These are phyloP conservation scores for Pseudogymnoascus sp. DNA, from an alignment of 2,329 filamentous ascomycete genomes.

Conservation along the genomic window DNA sequence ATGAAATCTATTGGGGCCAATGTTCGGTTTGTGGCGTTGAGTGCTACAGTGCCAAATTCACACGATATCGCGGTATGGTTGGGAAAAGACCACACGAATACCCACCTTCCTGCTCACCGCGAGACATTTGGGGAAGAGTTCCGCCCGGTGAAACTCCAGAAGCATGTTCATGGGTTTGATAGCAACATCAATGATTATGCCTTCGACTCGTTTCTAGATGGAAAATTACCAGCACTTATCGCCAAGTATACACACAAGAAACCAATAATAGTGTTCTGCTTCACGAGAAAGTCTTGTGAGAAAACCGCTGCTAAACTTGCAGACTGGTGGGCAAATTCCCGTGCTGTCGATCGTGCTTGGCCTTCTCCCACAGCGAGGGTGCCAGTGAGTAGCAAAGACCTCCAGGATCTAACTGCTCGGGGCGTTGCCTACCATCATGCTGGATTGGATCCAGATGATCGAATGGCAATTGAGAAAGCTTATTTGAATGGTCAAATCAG, in stretches of 20 bases:
- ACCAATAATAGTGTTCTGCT: constrained; percentile 77
- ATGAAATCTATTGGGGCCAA: constrained; percentile 74
- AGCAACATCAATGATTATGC: constrained; percentile 58
- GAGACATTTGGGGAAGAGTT: constrained; percentile 73
- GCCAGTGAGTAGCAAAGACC: constrained; percentile 46
- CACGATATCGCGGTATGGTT: constrained; percentile 74
- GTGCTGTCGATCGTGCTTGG: constrained; percentile 52
- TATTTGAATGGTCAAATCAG: constrained; percentile 64
- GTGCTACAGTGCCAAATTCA: constrained; percentile 76
- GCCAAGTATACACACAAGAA: constrained; percentile 58
- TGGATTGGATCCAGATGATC: constrained; percentile 57
- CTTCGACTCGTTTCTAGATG: constrained; percentile 63
- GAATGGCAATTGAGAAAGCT: constrained; percentile 54
- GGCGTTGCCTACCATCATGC: constrained; percentile 81
- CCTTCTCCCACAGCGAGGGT: constrained; percentile 43
- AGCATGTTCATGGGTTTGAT: constrained; percentile 66
- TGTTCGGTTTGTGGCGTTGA: constrained; percentile 72
- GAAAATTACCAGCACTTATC: constrained; percentile 57
- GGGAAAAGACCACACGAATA: constrained; percentile 52
- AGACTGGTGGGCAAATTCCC: constrained; percentile 51
- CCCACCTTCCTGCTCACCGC: constrained; percentile 52
- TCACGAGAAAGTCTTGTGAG: constrained; percentile 62
- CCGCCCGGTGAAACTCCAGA: constrained; percentile 67
- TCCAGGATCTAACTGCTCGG: constrained; percentile 40
- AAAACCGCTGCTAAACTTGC: constrained; percentile 59